Evolutionary conservation across 257 asterid species (phyloP).

Genomic region (Anisodus acutangulus): DNA sequence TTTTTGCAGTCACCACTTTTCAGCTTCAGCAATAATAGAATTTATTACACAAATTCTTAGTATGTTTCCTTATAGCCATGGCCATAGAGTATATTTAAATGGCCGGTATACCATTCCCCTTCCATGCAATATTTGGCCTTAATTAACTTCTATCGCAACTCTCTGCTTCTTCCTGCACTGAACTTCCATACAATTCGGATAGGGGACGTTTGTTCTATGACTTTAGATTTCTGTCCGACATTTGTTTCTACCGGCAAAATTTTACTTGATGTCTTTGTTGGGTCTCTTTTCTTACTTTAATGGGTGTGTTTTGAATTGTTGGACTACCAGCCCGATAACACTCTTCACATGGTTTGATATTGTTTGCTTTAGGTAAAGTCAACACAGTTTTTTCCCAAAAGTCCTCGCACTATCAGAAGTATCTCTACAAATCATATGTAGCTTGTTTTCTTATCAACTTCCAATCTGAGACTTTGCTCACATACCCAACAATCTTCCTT

Average conservation of each 20-base stretch:
- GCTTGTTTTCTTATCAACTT: background rate
- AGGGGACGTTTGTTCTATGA: background rate
- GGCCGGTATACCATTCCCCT: background rate
- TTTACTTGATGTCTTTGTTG: background rate
- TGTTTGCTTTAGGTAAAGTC: background rate
- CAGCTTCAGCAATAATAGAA: too few relatives aligned
- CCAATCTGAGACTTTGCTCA: background rate
- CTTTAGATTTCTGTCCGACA: background rate
- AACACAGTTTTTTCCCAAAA: background rate
- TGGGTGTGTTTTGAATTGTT: background rate
- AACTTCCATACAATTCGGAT: background rate
- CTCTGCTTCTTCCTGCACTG: background rate
- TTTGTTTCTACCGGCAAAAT: background rate
- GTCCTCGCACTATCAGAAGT: background rate
- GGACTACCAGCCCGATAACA: background rate
- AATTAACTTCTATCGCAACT: background rate
- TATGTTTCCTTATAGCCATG: background rate
- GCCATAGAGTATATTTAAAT: background rate
- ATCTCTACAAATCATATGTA: background rate
- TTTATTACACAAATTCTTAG: background rate
- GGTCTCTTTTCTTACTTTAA: background rate
- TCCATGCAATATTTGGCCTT: background rate
- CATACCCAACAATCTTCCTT: background rate
- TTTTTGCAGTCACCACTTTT: too few relatives aligned
- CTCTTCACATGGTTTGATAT: background rate